Conservation (phyloP, 805 yeast species). For the Candida tibetensis region DNA sequence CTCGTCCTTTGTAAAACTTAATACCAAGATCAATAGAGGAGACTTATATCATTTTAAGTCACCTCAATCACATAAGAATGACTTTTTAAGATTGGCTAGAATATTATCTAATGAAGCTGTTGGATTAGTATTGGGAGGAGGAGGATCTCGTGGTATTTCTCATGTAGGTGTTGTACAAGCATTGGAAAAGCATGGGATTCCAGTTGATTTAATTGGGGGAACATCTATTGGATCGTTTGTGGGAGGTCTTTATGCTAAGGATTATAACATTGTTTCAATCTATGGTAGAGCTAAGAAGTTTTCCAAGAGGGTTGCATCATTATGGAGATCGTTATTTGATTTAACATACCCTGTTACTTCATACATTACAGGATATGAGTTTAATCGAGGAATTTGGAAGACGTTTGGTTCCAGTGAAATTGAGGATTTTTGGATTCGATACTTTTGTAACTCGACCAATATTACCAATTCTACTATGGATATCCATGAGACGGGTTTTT, state of each 20-base stretch:
- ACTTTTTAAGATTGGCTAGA: conserved; percentile 85
- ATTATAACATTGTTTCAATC: conserved; percentile 85
- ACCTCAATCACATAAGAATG: conserved; percentile 68
- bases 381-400: conserved; percentile 97
- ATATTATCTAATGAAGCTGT: conserved; percentile 89
- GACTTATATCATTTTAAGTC: conserved; percentile 24
- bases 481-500: conserved; percentile 85
- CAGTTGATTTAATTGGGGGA: conserved; percentile 92
- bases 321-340: conserved; percentile 84
- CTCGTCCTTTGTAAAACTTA: conserved; percentile 25
- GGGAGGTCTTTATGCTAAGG: conserved; percentile 92
- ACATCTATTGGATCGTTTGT: conserved; percentile 95
- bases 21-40: conserved; percentile 18
- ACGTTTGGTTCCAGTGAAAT: conserved; percentile 87
- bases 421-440: conserved; percentile 94
- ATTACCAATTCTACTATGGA: conserved; percentile 95
- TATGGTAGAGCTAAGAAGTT: conserved; percentile 88
- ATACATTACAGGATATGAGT: conserved; percentile 95
- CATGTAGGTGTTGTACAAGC: conserved; percentile 92
- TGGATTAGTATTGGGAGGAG: conserved; percentile 94
- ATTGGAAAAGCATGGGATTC: conserved; percentile 86
- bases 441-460: conserved; percentile 88
- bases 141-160: conserved; percentile 93
- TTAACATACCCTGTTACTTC: conserved; percentile 92
- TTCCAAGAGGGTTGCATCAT: conserved; percentile 72